These are phyloP conservation scores for Cavenderia fasciculata DNA, from an alignment of 78 protist genomes.

Conservation along the genomic window DNA sequence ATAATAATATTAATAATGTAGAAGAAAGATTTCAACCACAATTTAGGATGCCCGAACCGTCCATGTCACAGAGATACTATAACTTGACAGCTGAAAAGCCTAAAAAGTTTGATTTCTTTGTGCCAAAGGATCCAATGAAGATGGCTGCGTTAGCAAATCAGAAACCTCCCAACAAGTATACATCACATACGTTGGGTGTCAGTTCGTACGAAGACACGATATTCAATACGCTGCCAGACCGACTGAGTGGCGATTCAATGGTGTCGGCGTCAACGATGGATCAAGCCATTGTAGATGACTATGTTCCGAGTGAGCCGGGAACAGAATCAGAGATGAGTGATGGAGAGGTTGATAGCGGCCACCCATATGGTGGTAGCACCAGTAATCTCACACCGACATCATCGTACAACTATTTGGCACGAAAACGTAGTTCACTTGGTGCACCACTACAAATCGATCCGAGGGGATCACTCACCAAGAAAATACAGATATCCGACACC, in stretches of 20 bases:
- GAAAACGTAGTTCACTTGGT: no score
- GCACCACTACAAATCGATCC: no score
- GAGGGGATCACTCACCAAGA: no score
- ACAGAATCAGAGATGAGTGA: conserved; percentile 7
- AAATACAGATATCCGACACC: no score
- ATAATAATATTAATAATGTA: neutral
- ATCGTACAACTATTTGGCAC: neutral
- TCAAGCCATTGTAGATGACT: conserved; percentile 21
- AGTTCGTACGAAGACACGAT: conserved; percentile 71
- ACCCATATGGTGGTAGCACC: no score
- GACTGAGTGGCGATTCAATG: neutral
- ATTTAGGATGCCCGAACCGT: conserved; percentile 48
- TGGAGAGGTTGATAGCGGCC: neutral
- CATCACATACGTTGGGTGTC: conserved; percentile 69
- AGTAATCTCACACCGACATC: neutral
- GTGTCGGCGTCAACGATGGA: neutral
- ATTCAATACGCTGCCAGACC: conserved; percentile 21
- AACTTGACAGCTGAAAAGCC: neutral
- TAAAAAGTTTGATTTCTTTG: conserved; percentile 23
- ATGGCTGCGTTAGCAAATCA: conserved; percentile 35
- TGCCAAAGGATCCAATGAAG: conserved; percentile 67
- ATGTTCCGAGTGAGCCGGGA: conserved; percentile 1
- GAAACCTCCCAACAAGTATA: conserved; percentile 44
- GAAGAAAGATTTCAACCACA: conserved; percentile 19
- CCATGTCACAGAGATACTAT: neutral